Evolutionary conservation across 805 yeast species (phyloP).

Genomic region (Scheffersomyces coipomensis): DNA sequence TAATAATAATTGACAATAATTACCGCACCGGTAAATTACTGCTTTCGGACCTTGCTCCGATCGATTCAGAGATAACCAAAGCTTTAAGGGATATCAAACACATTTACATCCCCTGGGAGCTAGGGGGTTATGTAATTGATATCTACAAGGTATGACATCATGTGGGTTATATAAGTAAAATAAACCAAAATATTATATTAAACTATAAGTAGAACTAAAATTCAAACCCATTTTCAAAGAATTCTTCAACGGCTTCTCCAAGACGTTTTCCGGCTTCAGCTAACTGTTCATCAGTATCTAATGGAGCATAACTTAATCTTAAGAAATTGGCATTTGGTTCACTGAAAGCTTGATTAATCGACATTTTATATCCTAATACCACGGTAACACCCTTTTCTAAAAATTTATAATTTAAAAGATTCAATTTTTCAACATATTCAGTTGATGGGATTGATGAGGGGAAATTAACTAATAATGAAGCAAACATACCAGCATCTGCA

Average conservation of each 20-base stretch:
- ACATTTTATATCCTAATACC: constrained; percentile 60
- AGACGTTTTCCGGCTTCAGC: constrained; percentile 56
- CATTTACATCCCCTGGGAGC: no score
- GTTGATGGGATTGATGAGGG: constrained; percentile 27
- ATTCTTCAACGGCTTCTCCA: constrained; percentile 44
- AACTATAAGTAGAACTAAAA: constrained; percentile 14
- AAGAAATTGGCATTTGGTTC: constrained; percentile 48
- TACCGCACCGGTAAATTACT: no score
- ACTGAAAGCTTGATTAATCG: constrained; percentile 44
- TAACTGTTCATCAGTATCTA: constrained; percentile 43
- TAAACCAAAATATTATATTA: no score
- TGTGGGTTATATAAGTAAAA: no score
- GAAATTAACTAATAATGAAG: constrained; percentile 41
- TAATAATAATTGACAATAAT: no score
- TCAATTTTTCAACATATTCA: constrained; percentile 38
- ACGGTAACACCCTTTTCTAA: constrained; percentile 51
- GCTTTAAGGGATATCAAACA: no score
- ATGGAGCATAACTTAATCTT: constrained; percentile 59
- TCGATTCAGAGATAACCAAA: no score
- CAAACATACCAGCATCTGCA: constrained; percentile 66
- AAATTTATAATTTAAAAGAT: constrained; percentile 41
- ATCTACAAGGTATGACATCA: no score
- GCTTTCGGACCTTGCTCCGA: no score
- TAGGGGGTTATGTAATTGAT: no score
- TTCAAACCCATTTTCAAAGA: constrained; percentile 32